Evolutionary conservation across 2,329 filamentous ascomycete genomes (phyloP), one percentile per base, ranked within the genome.

Genomic region (Amphichorda felina): DNA sequence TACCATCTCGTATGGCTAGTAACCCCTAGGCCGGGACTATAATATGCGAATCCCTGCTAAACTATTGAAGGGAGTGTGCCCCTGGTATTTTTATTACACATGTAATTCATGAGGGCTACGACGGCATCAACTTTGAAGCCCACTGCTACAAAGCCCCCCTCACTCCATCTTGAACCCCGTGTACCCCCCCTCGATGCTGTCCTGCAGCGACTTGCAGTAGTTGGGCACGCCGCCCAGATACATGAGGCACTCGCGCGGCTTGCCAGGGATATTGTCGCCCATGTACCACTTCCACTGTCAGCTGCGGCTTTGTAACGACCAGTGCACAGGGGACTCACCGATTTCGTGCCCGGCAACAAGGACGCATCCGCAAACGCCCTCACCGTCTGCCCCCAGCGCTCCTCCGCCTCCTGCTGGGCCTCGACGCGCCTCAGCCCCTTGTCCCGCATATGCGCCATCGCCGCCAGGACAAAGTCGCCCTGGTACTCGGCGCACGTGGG

Each of bases 221-320:
- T 36, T 43, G 8, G 45, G 43, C 15, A 51, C 36, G 17, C 49
- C 48, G 5, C 47, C 49, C 22, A 50, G 34, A 30, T 47, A 65
- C 27, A 56, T 50, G 30, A 60, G 38, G 7, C 47, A 47, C 44
- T 61, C 55, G 11, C 52, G 38, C 9, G 44, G 40, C 43, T 61
- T 63, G 0, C 59, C 59, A 1, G 59, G 59, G 22, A 66, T 56
- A 28, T 58, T 60, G 4, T 46, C 49, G 1, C 60, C 61, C 50
- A 57, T 56, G 32, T 62, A 65, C 57, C 56, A 61, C 38, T 37
- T 15, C 19, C n/a, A 26, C 24, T 8, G 24, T 26, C n/a, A 26
- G 24, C 24, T n/a, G n/a, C n/a, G n/a, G n/a, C n/a, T n/a, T 21
- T 17, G 9, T n/a, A 6, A 35, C 11, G 13, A 36, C n/a, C 5